phyloP scores from a whole-genome alignment of 305 asterid genomes.

The Rubia balearica region DNA sequence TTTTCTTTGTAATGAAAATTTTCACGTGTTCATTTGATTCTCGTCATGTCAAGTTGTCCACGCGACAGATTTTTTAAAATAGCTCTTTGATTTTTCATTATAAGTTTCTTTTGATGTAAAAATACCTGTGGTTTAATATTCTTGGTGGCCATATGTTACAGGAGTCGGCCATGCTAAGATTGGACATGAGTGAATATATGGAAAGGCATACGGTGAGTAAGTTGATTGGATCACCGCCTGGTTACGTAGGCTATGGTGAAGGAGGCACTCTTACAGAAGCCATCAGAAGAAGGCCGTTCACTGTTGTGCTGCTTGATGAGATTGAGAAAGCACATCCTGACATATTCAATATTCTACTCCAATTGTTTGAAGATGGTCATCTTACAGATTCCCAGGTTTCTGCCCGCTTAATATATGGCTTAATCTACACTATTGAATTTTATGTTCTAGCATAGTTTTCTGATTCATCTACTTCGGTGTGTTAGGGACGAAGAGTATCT shows the following conservation, averaged over 20 bases:
- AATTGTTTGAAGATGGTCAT: slow-evolving; percentile 94
- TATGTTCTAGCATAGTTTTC: background rate
- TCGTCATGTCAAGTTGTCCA: background rate
- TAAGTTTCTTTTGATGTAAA: background rate
- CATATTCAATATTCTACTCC: slow-evolving; percentile 86
- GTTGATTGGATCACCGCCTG: slow-evolving; percentile 99
- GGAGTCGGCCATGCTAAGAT: slow-evolving; percentile 88
- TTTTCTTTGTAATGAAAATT: background rate
- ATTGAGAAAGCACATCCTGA: slow-evolving; percentile 97
- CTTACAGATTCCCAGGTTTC: slow-evolving; percentile 93
- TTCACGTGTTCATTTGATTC: background rate
- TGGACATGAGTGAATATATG: slow-evolving; percentile 99
- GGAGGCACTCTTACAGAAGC: slow-evolving; percentile 96
- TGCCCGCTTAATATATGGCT: background rate
- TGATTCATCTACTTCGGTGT: slow-evolving; percentile 16
- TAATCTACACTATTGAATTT: background rate
- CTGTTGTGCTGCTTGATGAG: slow-evolving; percentile 84
- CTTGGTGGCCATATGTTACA: slow-evolving; percentile 16
- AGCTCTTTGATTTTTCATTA: background rate
- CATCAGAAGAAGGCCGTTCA: slow-evolving; percentile 76
- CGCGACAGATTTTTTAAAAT: background rate
- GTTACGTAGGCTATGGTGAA: slow-evolving; percentile 89
- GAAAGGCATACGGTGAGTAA: slow-evolving; percentile 97
- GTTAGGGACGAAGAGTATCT: slow-evolving; percentile 91
- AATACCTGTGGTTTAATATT: background rate